Evolutionary conservation across 78 protist species (phyloP).

Genomic region (Pigoraptor vietnamica): DNA sequence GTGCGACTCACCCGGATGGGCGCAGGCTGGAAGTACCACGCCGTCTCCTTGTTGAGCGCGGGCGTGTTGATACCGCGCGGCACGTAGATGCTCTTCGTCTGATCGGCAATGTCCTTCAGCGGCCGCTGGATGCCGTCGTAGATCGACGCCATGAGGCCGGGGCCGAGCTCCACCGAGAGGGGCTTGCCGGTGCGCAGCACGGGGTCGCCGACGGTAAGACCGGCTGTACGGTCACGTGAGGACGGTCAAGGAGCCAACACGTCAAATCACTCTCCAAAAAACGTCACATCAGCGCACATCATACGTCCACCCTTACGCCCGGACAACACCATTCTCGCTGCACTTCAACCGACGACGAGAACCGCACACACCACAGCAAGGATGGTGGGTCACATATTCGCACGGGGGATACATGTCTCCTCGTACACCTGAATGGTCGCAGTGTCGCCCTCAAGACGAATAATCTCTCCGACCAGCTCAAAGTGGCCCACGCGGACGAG

Average conservation of each 20-base stretch:
- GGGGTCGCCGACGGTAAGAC: constrained; percentile 99
- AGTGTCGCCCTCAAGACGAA: constrained; percentile 96
- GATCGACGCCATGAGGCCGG: constrained; percentile 95
- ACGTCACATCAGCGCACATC: too few species aligned
- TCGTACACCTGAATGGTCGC: constrained; percentile 99
- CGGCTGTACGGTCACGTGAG: constrained; percentile 61
- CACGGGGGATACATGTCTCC: constrained; percentile 85
- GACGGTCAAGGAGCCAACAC: not conserved
- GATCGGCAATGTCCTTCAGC: constrained; percentile 77
- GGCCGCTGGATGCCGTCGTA: constrained; percentile 99
- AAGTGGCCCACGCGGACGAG: constrained; percentile 96
- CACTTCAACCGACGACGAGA: too few species aligned
- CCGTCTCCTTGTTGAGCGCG: constrained; percentile 65
- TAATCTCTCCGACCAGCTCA: constrained; percentile 99
- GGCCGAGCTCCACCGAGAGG: constrained; percentile 98
- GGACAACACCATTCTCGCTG: too few species aligned
- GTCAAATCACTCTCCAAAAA: too few species aligned
- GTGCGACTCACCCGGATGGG: too few species aligned
- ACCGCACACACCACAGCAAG: not conserved
- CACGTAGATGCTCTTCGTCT: constrained; percentile 87
- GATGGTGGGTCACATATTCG: not conserved
- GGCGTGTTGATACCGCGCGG: constrained; percentile 93
- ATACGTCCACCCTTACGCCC: too few species aligned
- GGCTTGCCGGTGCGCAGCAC: constrained; percentile 97
- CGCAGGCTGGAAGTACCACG: constrained; percentile 87